A percentile compares a stretch with the other conserved stretches of the same genome.
Conservation (phyloP, 371 early-diverging fungal genomes). For the Mucor saturninus region DNA sequence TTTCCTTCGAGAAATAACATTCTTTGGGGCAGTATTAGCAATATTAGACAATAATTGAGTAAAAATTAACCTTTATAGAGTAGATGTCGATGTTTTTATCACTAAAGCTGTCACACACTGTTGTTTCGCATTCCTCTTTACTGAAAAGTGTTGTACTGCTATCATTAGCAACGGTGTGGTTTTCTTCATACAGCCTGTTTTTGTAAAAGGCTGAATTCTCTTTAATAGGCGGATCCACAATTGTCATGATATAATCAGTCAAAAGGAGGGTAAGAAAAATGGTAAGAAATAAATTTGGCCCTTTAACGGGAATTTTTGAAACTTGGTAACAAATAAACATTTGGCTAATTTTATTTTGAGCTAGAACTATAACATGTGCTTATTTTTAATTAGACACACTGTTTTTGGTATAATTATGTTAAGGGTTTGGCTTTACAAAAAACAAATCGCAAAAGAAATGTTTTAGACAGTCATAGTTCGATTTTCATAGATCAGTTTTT, state of each 20-base stretch:
- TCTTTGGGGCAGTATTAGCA: constrained; percentile 1
- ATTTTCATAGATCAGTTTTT: no score
- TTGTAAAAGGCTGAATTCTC: constrained; percentile 2
- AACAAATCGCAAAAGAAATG: no score
- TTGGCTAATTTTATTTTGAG: not conserved
- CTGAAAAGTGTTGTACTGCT: not conserved
- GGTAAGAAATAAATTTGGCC: not conserved
- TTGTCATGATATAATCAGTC: constrained; percentile 6
- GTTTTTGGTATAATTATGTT: no score
- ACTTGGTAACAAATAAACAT: not conserved
- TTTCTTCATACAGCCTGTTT: not conserved
- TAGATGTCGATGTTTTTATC: constrained; percentile 2
- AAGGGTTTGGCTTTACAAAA: no score
- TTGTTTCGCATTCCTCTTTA: not conserved
- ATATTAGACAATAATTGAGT: not conserved
- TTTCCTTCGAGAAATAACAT: constrained; percentile 12
- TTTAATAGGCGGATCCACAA: constrained; percentile 12
- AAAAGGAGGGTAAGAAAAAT: not conserved
- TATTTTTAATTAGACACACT: not conserved
- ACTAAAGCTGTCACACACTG: not conserved
- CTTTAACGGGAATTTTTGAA: not conserved
- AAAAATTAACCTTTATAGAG: constrained; percentile 11
- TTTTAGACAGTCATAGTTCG: no score
- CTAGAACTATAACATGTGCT: not conserved
- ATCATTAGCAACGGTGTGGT: not conserved